These are phyloP conservation scores for Wickerhamomyces sp. DNA, from an alignment of 1,139 yeast species.

Conservation along the genomic window DNA sequence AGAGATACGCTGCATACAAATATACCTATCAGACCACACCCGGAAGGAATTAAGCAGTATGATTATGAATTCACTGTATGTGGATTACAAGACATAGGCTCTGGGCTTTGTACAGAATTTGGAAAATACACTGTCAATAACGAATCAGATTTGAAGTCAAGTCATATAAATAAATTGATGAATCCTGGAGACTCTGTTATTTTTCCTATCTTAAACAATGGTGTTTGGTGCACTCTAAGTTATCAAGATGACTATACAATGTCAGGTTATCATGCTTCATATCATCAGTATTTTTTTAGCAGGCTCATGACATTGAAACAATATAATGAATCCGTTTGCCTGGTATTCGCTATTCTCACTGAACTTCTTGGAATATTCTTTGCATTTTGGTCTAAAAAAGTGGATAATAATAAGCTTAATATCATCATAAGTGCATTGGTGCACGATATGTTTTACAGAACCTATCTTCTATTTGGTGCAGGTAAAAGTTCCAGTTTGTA, in stretches of 20 bases:
- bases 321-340: too few species aligned
- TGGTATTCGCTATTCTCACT: too few species aligned
- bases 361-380: too few species aligned
- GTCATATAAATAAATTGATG: slow-evolving; percentile 1
- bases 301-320: too few species aligned
- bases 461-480: too few species aligned
- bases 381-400: too few species aligned
- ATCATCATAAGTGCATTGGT: too few species aligned
- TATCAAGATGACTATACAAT: slow-evolving; percentile 8
- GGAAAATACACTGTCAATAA: slow-evolving; percentile 1
- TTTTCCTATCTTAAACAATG: slow-evolving; percentile 1
- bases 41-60: slow-evolving; percentile 6
- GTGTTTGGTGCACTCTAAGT: slow-evolving; percentile 7
- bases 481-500: too few species aligned
- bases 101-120: slow-evolving; percentile 3
- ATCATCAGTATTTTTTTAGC: slow-evolving; percentile 5
- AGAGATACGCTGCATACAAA: slow-evolving; percentile 3
- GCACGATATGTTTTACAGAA: too few species aligned
- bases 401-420: too few species aligned
- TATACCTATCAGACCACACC: slow-evolving; percentile 2
- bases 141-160: neutral
- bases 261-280: neutral
- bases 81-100: slow-evolving; percentile 7
- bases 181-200: neutral
- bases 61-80: slow-evolving; percentile 6